phyloP scores from a whole-genome alignment of 202 grass and related monocot species.

The Setaria italica region DNA sequence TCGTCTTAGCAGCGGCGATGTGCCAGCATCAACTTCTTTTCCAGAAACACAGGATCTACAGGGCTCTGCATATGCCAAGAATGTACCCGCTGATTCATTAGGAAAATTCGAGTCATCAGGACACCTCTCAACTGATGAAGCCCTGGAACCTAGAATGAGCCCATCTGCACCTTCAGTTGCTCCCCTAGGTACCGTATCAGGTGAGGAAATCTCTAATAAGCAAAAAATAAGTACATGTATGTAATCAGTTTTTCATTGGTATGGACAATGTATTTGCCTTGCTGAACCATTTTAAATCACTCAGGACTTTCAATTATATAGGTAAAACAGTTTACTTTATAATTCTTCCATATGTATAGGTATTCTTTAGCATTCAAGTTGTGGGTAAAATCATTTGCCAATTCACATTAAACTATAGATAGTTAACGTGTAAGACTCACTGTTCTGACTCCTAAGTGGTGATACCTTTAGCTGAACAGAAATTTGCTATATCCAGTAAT shows the following conservation, averaged over 20 bases:
- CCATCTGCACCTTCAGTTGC: conserved; percentile 6
- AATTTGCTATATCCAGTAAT: conserved; percentile 15
- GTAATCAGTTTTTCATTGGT: not conserved
- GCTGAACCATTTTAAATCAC: not conserved
- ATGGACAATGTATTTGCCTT: not conserved
- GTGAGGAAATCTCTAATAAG: conserved; percentile 12
- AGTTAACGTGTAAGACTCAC: not conserved
- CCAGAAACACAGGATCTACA: conserved; percentile 6
- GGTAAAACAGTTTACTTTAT: not conserved
- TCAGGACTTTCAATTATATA: not conserved
- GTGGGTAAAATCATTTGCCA: not conserved
- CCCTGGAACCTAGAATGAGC: conserved; percentile 7
- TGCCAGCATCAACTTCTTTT: not conserved
- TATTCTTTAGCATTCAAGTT: not conserved
- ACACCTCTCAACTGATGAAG: conserved; percentile 17
- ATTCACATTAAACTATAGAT: not conserved
- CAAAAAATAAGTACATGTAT: not conserved
- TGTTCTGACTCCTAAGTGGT: not conserved
- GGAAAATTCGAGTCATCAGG: not conserved
- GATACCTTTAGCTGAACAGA: not conserved
- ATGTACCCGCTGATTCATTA: not conserved
- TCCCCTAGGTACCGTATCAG: not conserved
- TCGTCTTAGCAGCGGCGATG: not conserved
- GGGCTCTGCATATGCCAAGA: not conserved
- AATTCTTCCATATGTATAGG: not conserved